A percentile compares a stretch with the other conserved stretches of the same genome.
Evolutionary conservation across 2,329 filamentous ascomycete genomes (phyloP).

Genomic region (Tolypocladium inflatum): DNA sequence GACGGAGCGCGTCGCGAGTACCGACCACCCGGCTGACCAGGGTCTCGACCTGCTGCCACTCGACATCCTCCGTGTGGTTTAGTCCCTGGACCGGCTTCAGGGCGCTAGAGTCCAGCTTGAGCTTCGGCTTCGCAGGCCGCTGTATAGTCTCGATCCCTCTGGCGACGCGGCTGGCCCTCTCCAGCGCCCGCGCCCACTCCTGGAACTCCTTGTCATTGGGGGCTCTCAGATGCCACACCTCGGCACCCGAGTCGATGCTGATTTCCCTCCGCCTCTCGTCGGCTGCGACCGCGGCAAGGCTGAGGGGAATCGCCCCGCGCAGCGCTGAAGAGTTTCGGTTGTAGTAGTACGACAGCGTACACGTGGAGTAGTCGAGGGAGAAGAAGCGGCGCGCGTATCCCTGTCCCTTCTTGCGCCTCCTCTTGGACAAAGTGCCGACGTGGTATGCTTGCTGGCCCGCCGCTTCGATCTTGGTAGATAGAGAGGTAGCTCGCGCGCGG

Average conservation of each 20-base stretch:
- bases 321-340: slow-evolving; percentile 88
- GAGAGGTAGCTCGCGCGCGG: slow-evolving; percentile 34
- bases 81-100: slow-evolving; percentile 18
- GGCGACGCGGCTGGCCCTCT: slow-evolving; percentile 65
- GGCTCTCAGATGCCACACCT: slow-evolving; percentile 90
- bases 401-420: slow-evolving; percentile 85
- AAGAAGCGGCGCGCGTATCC: slow-evolving; percentile 92
- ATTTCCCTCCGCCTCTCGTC: slow-evolving; percentile 86
- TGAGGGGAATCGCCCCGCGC: slow-evolving; percentile 84
- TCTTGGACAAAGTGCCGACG: slow-evolving; percentile 79
- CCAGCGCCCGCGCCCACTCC: slow-evolving; percentile 78
- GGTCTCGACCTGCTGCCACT: slow-evolving; percentile 81
- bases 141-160: slow-evolving; percentile 37
- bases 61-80: slow-evolving; percentile 55
- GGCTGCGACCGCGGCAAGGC: slow-evolving; percentile 80
- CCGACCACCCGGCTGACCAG: slow-evolving; percentile 80
- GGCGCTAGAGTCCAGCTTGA: slow-evolving; percentile 17
- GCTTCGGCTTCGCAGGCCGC: slow-evolving; percentile 14
- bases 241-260: slow-evolving; percentile 90
- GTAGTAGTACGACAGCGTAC: slow-evolving; percentile 92
- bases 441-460: slow-evolving; percentile 50
- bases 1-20: slow-evolving; percentile 77
- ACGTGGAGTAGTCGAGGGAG: slow-evolving; percentile 88
- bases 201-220: slow-evolving; percentile 75
- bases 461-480: slow-evolving; percentile 43